Evolutionary conservation across 1,284 basidiomycete genomes (phyloP).

Genomic region (Pseudomicrostroma phylloplanum): DNA sequence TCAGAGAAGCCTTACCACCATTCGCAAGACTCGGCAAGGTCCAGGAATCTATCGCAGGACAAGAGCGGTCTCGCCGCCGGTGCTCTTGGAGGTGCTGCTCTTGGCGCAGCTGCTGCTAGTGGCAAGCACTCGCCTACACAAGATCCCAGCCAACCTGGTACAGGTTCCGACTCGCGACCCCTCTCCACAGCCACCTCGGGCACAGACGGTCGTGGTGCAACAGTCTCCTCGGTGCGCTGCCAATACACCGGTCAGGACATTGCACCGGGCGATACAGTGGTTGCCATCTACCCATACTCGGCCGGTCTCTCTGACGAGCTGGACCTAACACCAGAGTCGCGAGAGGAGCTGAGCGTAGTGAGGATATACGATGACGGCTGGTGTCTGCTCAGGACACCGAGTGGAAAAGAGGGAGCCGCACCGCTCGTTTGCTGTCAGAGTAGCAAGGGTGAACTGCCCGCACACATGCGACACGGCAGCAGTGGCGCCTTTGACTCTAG

Average conservation of each 20-base stretch:
- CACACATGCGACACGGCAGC: background rate
- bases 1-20: constrained; percentile 32
- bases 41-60: constrained; percentile 9
- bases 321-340: constrained; percentile 32
- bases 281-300: constrained; percentile 46
- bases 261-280: constrained; percentile 35
- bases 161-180: constrained; percentile 12
- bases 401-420: constrained; percentile 34
- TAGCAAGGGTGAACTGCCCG: constrained; percentile 26
- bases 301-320: constrained; percentile 44
- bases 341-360: constrained; percentile 32
- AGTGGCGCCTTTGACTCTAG: constrained; percentile 14
- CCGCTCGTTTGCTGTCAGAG: constrained; percentile 41
- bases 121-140: constrained; percentile 22
- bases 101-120: constrained; percentile 19
- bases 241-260: constrained; percentile 46
- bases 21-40: constrained; percentile 28
- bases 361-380: constrained; percentile 45
- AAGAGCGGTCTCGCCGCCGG: constrained; percentile 16
- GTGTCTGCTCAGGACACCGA: constrained; percentile 26
- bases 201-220: constrained; percentile 37
- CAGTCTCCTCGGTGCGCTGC: constrained; percentile 38
- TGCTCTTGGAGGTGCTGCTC: constrained; percentile 19
- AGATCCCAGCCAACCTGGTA: background rate
- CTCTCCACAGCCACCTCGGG: constrained; percentile 31